Base-by-base conservation (phyloP, 768 basidiomycete species). In the Auricularia cornea region DNA sequence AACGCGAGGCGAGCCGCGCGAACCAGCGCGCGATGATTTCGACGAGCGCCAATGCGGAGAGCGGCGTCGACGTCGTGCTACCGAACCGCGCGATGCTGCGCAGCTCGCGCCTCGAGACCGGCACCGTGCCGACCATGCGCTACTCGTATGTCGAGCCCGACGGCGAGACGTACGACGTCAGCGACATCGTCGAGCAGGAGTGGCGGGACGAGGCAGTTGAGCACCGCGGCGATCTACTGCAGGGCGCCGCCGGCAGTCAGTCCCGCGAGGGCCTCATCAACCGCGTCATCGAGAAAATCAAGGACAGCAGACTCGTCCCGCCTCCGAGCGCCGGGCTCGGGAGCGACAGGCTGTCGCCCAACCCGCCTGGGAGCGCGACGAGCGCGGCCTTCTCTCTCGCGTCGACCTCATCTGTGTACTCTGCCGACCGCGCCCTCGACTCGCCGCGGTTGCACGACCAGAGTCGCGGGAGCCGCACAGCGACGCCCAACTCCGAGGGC, bases 141-240 rank as follows among this genome's bases (percentile, higher is more conserved):
- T 99, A 99, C 72, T 97, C 95, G 41, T 98, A 93, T 72, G 89
- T 98, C 48, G 88, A 93, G 66, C 81, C 85, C 2, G 92, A 94
- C 65, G 96, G 94, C 2, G 92, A 92, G 75, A 89, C 89, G 0
- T 90, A 87, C 69, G 96, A 98, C 72, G 93, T 98, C 72, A 94
- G 92, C 69, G 89, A 96, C 66, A 88, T 97, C 59, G 83, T 98
- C 57, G 93, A 95, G 71, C 85, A 91, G 73, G 96, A 96, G 68
- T 89, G 90, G 81, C 78, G 83, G n/a, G 59, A 30, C 33, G 63
- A 59, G 60, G 67, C 61, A 28, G 70, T 31, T 78, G 67, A 48
- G 70, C 69, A 18, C 32, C 79, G 81, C 70, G 79, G 78, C 44
- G 90, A 92, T 68, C 75, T 92, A 23, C 73, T 93, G 41, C 85